Evolutionary conservation across 768 basidiomycete species (phyloP).

Genomic region (Pholiota molesta): DNA sequence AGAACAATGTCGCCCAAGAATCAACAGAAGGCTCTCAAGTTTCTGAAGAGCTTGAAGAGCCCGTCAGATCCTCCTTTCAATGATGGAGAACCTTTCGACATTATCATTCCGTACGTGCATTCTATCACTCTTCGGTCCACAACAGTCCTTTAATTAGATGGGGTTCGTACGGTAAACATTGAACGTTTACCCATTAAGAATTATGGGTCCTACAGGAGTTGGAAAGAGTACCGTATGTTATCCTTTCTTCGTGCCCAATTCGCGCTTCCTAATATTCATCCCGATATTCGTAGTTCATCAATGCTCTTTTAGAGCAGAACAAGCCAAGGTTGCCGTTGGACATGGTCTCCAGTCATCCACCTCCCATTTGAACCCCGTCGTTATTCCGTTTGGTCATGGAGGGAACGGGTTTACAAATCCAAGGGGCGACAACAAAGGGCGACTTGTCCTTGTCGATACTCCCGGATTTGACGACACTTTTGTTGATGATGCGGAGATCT

Average conservation of each 20-base stretch:
- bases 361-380: background rate
- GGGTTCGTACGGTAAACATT: no score
- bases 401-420: background rate
- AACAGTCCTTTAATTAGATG: no score
- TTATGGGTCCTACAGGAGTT: slow-evolving; percentile 1
- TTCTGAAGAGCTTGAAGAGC: no score
- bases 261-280: no score
- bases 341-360: background rate
- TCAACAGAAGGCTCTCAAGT: no score
- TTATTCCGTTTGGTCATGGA: background rate
- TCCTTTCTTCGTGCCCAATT: no score
- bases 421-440: background rate
- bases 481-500: background rate
- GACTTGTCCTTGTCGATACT: background rate
- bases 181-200: background rate
- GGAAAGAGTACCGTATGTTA: background rate
- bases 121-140: background rate
- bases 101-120: background rate
- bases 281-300: background rate
- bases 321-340: background rate
- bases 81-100: background rate
- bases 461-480: background rate
- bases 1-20: no score
- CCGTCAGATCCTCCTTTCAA: background rate
- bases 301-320: background rate